Conservation (phyloP, 1,284 basidiomycete species). For the Porodaedalea pini region DNA sequence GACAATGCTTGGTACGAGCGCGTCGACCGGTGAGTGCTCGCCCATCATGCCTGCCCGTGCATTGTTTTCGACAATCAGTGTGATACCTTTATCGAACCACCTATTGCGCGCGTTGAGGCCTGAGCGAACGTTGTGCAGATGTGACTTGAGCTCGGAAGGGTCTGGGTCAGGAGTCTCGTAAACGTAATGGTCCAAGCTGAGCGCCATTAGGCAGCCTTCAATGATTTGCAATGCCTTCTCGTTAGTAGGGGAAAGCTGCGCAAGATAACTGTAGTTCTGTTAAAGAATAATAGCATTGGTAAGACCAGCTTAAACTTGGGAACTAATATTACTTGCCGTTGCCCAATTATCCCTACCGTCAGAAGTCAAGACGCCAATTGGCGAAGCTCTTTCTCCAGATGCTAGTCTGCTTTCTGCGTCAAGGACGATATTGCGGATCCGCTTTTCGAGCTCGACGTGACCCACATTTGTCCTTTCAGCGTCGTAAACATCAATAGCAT, state of each 20-base stretch:
- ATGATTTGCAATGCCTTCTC: constrained; percentile 56
- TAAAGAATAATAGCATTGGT: constrained; percentile 25
- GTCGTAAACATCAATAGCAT: constrained; percentile 71
- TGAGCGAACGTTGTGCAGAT: constrained; percentile 75
- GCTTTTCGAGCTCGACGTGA: constrained; percentile 60
- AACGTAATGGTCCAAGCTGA: constrained; percentile 60
- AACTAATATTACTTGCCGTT: constrained; percentile 44
- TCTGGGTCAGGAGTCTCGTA: constrained; percentile 38
- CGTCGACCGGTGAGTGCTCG: constrained; percentile 92
- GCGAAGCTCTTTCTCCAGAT: constrained; percentile 51
- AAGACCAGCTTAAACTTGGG: constrained; percentile 15
- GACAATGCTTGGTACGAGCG: constrained; percentile 88
- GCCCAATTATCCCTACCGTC: constrained; percentile 87
- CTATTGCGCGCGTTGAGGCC: constrained; percentile 76
- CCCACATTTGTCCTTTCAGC: constrained; percentile 33
- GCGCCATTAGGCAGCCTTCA: constrained; percentile 72
- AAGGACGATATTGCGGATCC: constrained; percentile 61
- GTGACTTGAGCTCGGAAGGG: constrained; percentile 59
- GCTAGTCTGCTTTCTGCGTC: constrained; percentile 62
- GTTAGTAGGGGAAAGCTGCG: constrained; percentile 68
- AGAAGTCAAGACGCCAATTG: constrained; percentile 73
- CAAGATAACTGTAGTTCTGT: constrained; percentile 71
- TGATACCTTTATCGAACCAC: constrained; percentile 91
- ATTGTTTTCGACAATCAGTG: constrained; percentile 82
- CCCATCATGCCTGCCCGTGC: constrained; percentile 86